Conservation (phyloP, 1,284 basidiomycete species). For the Apiotrichum laibachii region DNA sequence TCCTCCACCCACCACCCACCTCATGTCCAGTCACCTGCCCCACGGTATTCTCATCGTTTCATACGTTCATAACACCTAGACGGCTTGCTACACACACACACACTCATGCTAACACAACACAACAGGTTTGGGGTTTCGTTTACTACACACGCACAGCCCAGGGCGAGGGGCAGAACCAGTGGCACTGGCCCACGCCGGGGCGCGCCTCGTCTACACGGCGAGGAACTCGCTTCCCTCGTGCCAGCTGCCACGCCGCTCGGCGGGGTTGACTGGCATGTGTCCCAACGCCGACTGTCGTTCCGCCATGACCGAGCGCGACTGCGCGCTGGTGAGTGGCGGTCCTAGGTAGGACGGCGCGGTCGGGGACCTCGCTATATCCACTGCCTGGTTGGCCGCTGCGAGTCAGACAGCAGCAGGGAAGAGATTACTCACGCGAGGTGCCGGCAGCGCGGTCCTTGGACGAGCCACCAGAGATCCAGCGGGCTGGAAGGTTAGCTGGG, state of each 20-base stretch:
- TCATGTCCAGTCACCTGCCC: too few species aligned
- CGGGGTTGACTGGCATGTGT: neutral
- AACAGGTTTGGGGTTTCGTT: too few species aligned
- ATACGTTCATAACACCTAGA: too few species aligned
- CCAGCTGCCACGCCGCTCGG: constrained; percentile 5
- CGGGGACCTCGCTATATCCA: neutral
- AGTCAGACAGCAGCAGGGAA: neutral
- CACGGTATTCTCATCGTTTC: too few species aligned
- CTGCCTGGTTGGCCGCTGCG: neutral
- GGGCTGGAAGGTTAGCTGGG: neutral
- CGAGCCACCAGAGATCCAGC: constrained; percentile 4
- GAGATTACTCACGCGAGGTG: neutral
- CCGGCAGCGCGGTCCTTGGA: neutral
- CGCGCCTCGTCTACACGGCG: neutral
- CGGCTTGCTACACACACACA: too few species aligned
- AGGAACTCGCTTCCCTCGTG: constrained; percentile 7
- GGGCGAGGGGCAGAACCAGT: too few species aligned
- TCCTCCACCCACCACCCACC: too few species aligned
- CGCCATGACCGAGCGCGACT: neutral
- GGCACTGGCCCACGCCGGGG: too few species aligned
- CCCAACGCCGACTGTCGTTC: neutral
- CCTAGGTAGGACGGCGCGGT: neutral
- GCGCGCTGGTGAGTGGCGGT: neutral
- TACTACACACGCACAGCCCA: too few species aligned
- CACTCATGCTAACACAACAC: too few species aligned